Conservation (phyloP, 768 basidiomycete genomes). For the Auricularia sp. region DNA sequence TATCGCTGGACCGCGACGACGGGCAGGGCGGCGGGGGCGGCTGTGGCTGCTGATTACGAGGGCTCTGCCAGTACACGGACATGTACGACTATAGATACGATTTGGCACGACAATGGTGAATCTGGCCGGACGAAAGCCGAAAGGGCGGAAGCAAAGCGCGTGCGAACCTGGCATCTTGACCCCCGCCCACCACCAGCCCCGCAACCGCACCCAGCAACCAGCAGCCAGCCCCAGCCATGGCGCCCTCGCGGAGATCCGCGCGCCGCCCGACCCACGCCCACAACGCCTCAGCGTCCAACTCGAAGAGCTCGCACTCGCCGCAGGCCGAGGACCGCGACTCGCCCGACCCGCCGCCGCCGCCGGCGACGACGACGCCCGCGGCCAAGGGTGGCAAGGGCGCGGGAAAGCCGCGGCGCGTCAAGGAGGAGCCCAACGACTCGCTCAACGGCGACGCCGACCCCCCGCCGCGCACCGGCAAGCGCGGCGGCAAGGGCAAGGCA, state of each 20-base stretch:
- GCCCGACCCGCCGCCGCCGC: not conserved
- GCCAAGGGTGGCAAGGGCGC: not conserved
- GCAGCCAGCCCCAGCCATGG: not conserved
- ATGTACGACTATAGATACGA: too few species aligned
- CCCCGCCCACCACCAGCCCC: not conserved
- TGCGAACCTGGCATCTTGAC: not conserved
- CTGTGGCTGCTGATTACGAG: not conserved
- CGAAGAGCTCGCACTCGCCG: constrained; percentile 1
- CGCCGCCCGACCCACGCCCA: not conserved
- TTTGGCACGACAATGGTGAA: too few species aligned
- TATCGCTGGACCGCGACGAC: constrained; percentile 3
- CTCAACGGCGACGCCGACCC: not conserved
- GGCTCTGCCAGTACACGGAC: not conserved
- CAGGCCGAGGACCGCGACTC: not conserved
- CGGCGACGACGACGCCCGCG: not conserved
- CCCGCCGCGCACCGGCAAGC: not conserved
- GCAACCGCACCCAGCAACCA: not conserved
- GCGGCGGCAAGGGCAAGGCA: not conserved
- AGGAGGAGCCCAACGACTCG: not conserved
- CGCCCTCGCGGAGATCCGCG: not conserved
- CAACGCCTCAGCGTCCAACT: not conserved
- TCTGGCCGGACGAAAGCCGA: too few species aligned
- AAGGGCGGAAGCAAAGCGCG: too few species aligned
- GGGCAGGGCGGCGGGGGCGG: not conserved
- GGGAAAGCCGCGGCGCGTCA: not conserved